These are phyloP conservation scores for Scedosporium apiospermum DNA, from an alignment of 2,329 filamentous ascomycete species.

Conservation along the genomic window DNA sequence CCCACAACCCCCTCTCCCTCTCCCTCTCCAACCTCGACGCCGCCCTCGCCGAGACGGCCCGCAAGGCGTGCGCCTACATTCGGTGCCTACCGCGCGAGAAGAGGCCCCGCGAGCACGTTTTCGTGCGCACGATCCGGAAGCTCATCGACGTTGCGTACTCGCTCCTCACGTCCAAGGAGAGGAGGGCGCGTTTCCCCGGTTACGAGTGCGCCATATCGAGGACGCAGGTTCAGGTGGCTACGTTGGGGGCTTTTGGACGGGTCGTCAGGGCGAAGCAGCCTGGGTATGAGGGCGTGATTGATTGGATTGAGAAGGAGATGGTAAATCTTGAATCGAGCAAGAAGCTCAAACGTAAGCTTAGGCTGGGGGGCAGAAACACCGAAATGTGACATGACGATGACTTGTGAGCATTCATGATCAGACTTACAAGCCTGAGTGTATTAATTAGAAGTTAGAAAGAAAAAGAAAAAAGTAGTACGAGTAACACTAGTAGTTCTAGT, in stretches of 20 bases:
- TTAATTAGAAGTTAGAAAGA: not conserved
- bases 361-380: not conserved
- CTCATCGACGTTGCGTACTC: constrained; percentile 55
- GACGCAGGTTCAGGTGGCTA: constrained; percentile 19
- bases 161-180: constrained; percentile 49
- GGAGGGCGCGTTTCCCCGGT: constrained; percentile 32
- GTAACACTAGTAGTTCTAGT: not conserved
- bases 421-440: not conserved
- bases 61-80: constrained; percentile 59
- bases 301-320: constrained; percentile 53
- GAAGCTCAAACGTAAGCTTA: not conserved
- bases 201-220: constrained; percentile 41
- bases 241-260: constrained; percentile 57
- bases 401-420: not conserved
- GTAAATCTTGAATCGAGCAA: constrained; percentile 13
- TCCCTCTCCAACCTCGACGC: constrained; percentile 66
- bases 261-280: constrained; percentile 66
- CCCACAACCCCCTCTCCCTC: constrained; percentile 60
- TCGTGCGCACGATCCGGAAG: constrained; percentile 51
- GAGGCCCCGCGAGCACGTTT: constrained; percentile 48
- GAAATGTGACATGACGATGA: not conserved
- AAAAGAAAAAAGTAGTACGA: not conserved
- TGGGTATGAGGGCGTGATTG: constrained; percentile 51
- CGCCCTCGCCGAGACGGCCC: constrained; percentile 69
- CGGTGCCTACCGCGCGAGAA: constrained; percentile 46